These are phyloP conservation scores for Penicillium robsamsonii DNA, from an alignment of 495 filamentous ascomycete genomes.

Conservation along the genomic window DNA sequence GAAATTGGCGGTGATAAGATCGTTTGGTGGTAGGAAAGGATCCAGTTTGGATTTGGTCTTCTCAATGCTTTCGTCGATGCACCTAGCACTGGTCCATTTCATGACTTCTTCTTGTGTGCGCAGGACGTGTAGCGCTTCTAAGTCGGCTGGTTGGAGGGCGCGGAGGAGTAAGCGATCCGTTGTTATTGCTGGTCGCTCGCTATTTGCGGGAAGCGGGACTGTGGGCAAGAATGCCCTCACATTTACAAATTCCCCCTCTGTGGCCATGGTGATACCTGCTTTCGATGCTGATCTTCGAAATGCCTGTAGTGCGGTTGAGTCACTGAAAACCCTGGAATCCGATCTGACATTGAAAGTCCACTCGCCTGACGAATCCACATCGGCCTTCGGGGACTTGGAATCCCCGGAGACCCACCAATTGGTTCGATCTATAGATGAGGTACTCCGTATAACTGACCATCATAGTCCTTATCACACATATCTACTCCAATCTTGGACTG, in stretches of 20 bases:
- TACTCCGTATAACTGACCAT: too few relatives aligned
- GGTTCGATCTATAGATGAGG: too few relatives aligned
- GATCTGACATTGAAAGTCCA: background rate
- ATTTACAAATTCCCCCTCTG: conserved; percentile 4
- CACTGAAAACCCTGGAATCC: background rate
- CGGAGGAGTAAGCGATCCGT: conserved; percentile 49
- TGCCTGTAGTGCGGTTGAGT: background rate
- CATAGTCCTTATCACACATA: too few relatives aligned
- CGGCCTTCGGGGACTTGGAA: background rate
- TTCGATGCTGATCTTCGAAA: background rate
- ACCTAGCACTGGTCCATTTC: conserved; percentile 39
- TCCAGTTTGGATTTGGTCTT: conserved; percentile 32
- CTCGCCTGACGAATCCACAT: background rate
- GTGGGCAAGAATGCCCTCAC: conserved; percentile 16
- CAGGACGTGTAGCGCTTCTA: conserved; percentile 35
- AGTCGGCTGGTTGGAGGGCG: conserved; percentile 34
- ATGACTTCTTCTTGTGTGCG: conserved; percentile 53
- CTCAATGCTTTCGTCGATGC: conserved; percentile 33
- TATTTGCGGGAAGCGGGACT: conserved; percentile 13
- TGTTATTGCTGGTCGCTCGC: conserved; percentile 19
- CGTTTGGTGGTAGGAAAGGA: conserved; percentile 31
- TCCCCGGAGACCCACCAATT: too few relatives aligned
- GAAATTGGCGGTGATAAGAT: conserved; percentile 34
- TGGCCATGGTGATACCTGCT: background rate
- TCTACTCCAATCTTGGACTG: too few relatives aligned